Evolutionary conservation across 2,329 filamentous ascomycete genomes (phyloP).

Genomic region (Nakataea oryzae): DNA sequence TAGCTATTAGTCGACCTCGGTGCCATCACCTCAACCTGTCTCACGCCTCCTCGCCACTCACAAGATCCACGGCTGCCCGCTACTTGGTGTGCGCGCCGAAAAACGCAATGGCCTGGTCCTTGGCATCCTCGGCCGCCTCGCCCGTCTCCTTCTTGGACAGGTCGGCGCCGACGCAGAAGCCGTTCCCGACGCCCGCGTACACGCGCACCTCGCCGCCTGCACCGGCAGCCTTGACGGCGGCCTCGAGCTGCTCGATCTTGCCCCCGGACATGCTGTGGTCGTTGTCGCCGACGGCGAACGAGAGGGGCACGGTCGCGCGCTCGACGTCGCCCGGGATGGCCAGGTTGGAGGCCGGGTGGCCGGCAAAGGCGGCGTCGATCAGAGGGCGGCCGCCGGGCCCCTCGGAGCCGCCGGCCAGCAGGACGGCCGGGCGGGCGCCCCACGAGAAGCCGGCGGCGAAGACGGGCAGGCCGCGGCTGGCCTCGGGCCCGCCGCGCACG

Average conservation of each 20-base stretch:
- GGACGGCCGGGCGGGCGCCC: slow-evolving; percentile 45
- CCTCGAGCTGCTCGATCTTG: slow-evolving; percentile 21
- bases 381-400: slow-evolving; percentile 21
- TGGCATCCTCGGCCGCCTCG: slow-evolving; percentile 17
- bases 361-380: slow-evolving; percentile 40
- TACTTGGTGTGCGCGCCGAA: slow-evolving; percentile 12
- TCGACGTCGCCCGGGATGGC: slow-evolving; percentile 35
- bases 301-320: slow-evolving; percentile 29
- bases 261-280: slow-evolving; percentile 27
- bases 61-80: neutral
- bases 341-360: slow-evolving; percentile 37
- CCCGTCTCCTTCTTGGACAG: slow-evolving; percentile 12
- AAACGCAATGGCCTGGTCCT: slow-evolving; percentile 23
- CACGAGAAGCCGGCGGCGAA: slow-evolving; percentile 52
- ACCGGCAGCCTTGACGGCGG: slow-evolving; percentile 20
- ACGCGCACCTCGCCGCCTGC: slow-evolving; percentile 24
- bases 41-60: neutral
- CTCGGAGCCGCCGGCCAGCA: slow-evolving; percentile 28
- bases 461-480: slow-evolving; percentile 20
- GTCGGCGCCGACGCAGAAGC: slow-evolving; percentile 27
- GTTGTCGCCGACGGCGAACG: slow-evolving; percentile 32
- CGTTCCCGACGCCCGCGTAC: slow-evolving; percentile 28
- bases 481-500: slow-evolving; percentile 21
- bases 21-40: neutral
- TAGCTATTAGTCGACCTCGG: neutral